phyloP scores from a whole-genome alignment of 2,329 filamentous ascomycete species.

The Ophiostoma montium region DNA sequence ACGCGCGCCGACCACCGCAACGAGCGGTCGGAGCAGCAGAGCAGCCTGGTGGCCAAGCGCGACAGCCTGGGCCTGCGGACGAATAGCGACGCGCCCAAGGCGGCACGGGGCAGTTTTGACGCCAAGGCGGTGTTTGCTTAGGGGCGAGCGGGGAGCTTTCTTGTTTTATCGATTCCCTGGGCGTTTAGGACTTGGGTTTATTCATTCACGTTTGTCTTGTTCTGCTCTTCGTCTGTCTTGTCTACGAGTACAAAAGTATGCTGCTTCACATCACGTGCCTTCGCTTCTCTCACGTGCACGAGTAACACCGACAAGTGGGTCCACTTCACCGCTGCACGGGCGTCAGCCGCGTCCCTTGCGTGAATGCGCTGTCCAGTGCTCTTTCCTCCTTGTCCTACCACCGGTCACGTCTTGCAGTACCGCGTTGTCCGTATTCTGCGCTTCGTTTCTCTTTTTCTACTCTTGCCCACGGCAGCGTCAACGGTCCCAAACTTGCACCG shows the following conservation, averaged over 20 bases:
- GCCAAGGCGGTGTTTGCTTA: constrained; percentile 63
- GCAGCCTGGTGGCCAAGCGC: constrained; percentile 61
- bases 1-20: constrained; percentile 68
- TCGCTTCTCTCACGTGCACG: background rate
- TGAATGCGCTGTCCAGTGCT: background rate
- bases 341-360: background rate
- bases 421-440: background rate
- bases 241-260: too few relatives aligned
- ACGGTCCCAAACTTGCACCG: too few relatives aligned
- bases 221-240: too few relatives aligned
- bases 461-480: background rate
- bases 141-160: too few relatives aligned
- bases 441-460: background rate
- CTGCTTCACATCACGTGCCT: background rate
- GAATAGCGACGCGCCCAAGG: constrained; percentile 42
- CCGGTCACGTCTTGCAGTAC: background rate
- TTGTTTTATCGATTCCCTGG: too few relatives aligned
- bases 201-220: too few relatives aligned
- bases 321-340: too few relatives aligned
- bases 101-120: constrained; percentile 57
- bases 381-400: too few relatives aligned
- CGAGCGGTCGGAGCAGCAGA: constrained; percentile 55
- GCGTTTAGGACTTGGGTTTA: too few relatives aligned
- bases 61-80: constrained; percentile 62
- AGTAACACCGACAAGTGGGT: too few relatives aligned